Evolutionary conservation across 805 yeast genomes (phyloP).

Genomic region (Candida fluviatilis): DNA sequence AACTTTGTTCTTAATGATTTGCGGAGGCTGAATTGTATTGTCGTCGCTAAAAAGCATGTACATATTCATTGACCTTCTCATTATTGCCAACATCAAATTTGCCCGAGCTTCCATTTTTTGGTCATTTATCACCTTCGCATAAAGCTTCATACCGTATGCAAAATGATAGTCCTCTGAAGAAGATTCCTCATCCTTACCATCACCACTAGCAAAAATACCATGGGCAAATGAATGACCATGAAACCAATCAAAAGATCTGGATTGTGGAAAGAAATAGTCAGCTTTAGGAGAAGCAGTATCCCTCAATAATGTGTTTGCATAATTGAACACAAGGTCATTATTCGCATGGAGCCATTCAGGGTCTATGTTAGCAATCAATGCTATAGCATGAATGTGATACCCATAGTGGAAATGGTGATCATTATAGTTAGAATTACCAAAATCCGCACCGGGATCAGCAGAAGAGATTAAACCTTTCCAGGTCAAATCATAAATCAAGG

Average conservation of each 20-base stretch:
- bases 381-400: conserved; percentile 68
- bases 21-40: conserved; percentile 52
- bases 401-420: conserved; percentile 80
- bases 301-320: conserved; percentile 58
- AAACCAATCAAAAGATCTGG: conserved; percentile 69
- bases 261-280: conserved; percentile 61
- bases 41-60: conserved; percentile 53
- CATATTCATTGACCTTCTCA: conserved; percentile 49
- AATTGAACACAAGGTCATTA: conserved; percentile 32
- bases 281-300: conserved; percentile 61
- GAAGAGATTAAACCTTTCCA: conserved; percentile 79
- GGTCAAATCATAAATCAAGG: conserved; percentile 71
- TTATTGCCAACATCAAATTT: conserved; percentile 56
- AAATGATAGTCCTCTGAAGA: conserved; percentile 73
- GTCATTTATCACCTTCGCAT: conserved; percentile 57
- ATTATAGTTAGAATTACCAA: conserved; percentile 67
- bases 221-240: conserved; percentile 79
- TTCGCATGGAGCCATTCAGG: conserved; percentile 28
- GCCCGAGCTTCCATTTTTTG: conserved; percentile 49
- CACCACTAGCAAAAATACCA: conserved; percentile 66
- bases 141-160: conserved; percentile 62
- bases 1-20: conserved; percentile 59
- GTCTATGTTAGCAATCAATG: conserved; percentile 58
- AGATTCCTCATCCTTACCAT: conserved; percentile 75
- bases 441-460: conserved; percentile 62